Conservation (phyloP, 2,329 filamentous ascomycete genomes). For the Clarireedia monteithiana region DNA sequence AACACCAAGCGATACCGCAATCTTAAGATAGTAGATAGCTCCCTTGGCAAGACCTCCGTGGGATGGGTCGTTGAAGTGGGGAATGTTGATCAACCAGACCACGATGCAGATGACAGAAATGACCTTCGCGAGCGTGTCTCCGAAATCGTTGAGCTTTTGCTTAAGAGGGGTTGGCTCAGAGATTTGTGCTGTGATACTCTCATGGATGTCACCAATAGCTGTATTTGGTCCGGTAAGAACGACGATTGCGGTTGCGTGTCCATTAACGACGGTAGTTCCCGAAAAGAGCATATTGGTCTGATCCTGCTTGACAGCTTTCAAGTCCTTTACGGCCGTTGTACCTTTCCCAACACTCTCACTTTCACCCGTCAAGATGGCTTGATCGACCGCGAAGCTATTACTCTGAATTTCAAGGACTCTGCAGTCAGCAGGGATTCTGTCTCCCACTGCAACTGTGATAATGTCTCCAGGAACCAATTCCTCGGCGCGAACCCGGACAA, state of each 20-base stretch:
- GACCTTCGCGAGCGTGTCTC: constrained; percentile 91
- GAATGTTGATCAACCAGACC: constrained; percentile 98
- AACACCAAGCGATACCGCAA: constrained; percentile 94
- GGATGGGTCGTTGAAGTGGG: constrained; percentile 90
- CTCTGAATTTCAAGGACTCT: constrained; percentile 83
- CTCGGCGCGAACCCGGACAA: constrained; percentile 86
- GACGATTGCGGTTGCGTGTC: constrained; percentile 84
- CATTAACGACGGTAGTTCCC: constrained; percentile 92
- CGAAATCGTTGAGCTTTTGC: constrained; percentile 98
- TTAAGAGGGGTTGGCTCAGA: constrained; percentile 95
- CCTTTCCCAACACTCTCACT: constrained; percentile 96
- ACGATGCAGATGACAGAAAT: constrained; percentile 95
- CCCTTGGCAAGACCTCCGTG: constrained; percentile 94
- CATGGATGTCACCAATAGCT: constrained; percentile 96
- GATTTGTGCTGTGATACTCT: constrained; percentile 96
- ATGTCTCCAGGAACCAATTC: constrained; percentile 94
- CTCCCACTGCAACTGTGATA: constrained; percentile 78
- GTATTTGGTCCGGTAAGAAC: constrained; percentile 84
- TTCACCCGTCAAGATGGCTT: constrained; percentile 94
- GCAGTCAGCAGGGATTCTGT: constrained; percentile 92
- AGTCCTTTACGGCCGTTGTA: constrained; percentile 58
- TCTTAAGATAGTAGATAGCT: constrained; percentile 99
- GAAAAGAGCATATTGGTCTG: constrained; percentile 98
- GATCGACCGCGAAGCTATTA: constrained; percentile 95
- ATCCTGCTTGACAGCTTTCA: constrained; percentile 89